Evolutionary conservation across 176 grass and related monocot genomes (phyloP).

Genomic region (Zoysia japonica): DNA sequence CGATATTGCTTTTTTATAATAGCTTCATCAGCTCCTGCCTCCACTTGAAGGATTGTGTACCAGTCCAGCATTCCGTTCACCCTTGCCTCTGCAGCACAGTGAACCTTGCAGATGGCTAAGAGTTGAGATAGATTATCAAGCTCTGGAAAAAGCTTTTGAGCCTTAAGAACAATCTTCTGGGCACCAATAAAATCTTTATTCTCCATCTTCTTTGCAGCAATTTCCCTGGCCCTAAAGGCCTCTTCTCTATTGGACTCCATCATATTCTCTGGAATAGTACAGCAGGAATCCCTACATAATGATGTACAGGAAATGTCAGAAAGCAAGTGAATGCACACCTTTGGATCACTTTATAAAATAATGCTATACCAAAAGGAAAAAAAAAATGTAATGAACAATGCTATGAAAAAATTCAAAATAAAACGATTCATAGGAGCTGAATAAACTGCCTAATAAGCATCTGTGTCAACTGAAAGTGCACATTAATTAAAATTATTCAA

Average conservation of each 20-base stretch:
- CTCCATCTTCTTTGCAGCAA: slow-evolving; percentile 70
- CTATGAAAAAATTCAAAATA: slow-evolving; percentile 29
- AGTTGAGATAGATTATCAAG: slow-evolving; percentile 78
- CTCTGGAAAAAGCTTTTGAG: slow-evolving; percentile 74
- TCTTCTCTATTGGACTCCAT: slow-evolving; percentile 85
- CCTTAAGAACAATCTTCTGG: slow-evolving; percentile 65
- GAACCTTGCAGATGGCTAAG: slow-evolving; percentile 76
- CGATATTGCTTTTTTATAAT: slow-evolving; percentile 80
- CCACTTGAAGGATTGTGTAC: slow-evolving; percentile 78
- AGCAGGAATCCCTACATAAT: slow-evolving; percentile 32
- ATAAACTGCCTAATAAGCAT: slow-evolving; percentile 10
- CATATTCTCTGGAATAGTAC: slow-evolving; percentile 31
- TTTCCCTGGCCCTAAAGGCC: slow-evolving; percentile 68
- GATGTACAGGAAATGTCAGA: slow-evolving; percentile 11
- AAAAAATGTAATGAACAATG: slow-evolving; percentile 7
- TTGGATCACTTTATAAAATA: slow-evolving; percentile 19
- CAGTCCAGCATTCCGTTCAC: slow-evolving; percentile 61
- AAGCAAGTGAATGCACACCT: slow-evolving; percentile 2
- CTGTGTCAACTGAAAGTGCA: slow-evolving; percentile 16
- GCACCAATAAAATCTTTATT: slow-evolving; percentile 74
- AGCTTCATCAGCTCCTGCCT: slow-evolving; percentile 56
- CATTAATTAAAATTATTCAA: background rate
- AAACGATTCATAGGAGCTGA: background rate
- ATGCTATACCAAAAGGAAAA: slow-evolving; percentile 7
- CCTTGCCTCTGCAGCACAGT: slow-evolving; percentile 61